These are phyloP conservation scores for Sporothrix dimorphospora DNA, from an alignment of 2,329 filamentous ascomycete genomes.

Conservation along the genomic window DNA sequence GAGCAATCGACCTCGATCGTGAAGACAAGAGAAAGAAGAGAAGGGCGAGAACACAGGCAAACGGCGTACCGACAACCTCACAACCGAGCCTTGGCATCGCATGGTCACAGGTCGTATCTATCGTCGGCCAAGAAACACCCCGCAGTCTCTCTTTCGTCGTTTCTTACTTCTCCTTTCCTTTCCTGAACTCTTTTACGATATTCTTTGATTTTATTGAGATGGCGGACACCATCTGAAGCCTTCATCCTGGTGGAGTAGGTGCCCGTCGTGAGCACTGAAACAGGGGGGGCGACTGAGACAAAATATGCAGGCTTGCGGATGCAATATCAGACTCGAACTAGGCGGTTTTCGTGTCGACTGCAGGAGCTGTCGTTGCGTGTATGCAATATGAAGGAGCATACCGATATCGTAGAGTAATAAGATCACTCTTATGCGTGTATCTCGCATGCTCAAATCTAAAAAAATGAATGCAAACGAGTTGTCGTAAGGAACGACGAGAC, in stretches of 20 bases:
- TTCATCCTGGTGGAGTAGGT: background rate
- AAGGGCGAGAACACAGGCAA: background rate
- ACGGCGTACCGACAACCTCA: background rate
- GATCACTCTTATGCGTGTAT: background rate
- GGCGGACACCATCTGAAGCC: no score
- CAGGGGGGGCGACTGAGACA: slow-evolving; percentile 16
- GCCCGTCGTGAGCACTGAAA: background rate
- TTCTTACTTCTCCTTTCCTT: background rate
- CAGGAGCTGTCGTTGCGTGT: background rate
- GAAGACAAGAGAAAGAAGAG: background rate
- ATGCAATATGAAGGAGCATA: background rate
- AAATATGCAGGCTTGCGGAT: slow-evolving; percentile 21
- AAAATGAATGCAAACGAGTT: background rate
- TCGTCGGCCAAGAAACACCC: background rate
- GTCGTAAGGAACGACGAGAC: no score
- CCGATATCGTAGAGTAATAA: background rate
- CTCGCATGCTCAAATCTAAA: background rate
- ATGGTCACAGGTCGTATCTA: background rate
- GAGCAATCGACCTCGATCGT: background rate
- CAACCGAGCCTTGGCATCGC: background rate
- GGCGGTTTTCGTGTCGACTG: background rate
- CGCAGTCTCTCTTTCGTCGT: background rate
- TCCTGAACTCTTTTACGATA: background rate
- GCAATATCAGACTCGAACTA: slow-evolving; percentile 3
- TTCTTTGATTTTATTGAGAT: background rate